These are phyloP conservation scores for Mycena maculata DNA, from an alignment of 768 basidiomycete species.

Conservation along the genomic window DNA sequence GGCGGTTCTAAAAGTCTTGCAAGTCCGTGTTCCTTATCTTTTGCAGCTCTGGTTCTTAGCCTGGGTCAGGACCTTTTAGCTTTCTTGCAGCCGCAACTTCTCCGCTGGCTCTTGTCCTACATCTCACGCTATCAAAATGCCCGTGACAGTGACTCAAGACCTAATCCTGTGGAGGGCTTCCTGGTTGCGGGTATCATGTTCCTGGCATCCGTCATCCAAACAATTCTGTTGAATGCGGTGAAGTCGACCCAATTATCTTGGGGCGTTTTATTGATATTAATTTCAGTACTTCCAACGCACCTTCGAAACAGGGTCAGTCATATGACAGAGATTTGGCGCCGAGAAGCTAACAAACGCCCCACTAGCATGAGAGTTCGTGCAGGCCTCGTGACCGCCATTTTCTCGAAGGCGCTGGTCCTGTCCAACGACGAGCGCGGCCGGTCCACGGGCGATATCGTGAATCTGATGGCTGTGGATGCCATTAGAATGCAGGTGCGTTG, in stretches of 20 bases:
- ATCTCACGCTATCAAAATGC: slow-evolving; percentile 80
- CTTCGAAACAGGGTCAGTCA: slow-evolving; percentile 71
- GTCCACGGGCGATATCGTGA: slow-evolving; percentile 92
- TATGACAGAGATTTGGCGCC: background rate
- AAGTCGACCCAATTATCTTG: too few relatives aligned
- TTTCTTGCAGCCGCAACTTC: slow-evolving; percentile 89
- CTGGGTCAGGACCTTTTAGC: slow-evolving; percentile 67
- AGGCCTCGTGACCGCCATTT: slow-evolving; percentile 87
- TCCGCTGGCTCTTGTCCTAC: slow-evolving; percentile 82
- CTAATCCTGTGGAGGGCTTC: slow-evolving; percentile 73
- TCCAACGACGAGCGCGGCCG: slow-evolving; percentile 87
- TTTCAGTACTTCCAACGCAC: slow-evolving; percentile 89
- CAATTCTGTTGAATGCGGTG: slow-evolving; percentile 82
- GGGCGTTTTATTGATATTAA: too few relatives aligned
- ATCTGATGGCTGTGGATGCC: slow-evolving; percentile 91
- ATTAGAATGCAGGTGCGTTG: slow-evolving; percentile 78
- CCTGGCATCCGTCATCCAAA: slow-evolving; percentile 79
- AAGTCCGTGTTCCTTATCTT: slow-evolving; percentile 43
- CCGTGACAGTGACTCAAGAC: slow-evolving; percentile 47
- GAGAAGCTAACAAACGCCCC: background rate
- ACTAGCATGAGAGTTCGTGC: slow-evolving; percentile 95
- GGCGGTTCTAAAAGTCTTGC: slow-evolving; percentile 73
- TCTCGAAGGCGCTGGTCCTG: slow-evolving; percentile 86
- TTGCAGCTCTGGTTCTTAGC: background rate
- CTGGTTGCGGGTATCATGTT: slow-evolving; percentile 86